These are phyloP conservation scores for Flueggea neowawraea DNA, from an alignment of 441 rosid genomes.

Conservation along the genomic window DNA sequence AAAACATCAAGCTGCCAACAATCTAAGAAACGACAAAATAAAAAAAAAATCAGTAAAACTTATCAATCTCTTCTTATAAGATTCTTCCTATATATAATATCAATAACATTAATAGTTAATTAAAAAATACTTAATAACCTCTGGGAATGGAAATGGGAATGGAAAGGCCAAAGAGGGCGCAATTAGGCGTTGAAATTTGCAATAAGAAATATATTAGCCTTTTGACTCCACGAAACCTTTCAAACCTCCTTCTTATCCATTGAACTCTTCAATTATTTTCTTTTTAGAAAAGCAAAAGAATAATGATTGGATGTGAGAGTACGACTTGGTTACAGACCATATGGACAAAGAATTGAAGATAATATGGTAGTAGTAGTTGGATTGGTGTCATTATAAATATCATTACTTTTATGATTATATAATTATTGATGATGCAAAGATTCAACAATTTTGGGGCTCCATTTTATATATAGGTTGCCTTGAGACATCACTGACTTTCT, in stretches of 20 bases:
- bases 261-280: not conserved
- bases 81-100: too few species aligned
- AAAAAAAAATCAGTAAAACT: too few species aligned
- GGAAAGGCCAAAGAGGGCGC: not conserved
- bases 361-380: not conserved
- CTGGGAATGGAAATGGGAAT: not conserved
- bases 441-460: not conserved
- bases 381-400: not conserved
- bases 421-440: constrained; percentile 3
- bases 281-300: not conserved
- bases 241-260: constrained; percentile 14
- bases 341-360: not conserved
- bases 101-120: too few species aligned
- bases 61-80: too few species aligned
- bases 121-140: too few species aligned
- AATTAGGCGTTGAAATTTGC: constrained; percentile 4
- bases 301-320: not conserved
- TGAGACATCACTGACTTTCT: too few species aligned
- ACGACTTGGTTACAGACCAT: not conserved
- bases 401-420: constrained; percentile 16
- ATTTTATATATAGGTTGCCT: not conserved
- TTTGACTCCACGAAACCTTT: constrained; percentile 10
- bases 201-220: not conserved
- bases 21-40: too few species aligned
- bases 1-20: too few species aligned